Base-by-base conservation (phyloP, 2,329 filamentous ascomycete species). In the Hyphodiscus sp. region DNA sequence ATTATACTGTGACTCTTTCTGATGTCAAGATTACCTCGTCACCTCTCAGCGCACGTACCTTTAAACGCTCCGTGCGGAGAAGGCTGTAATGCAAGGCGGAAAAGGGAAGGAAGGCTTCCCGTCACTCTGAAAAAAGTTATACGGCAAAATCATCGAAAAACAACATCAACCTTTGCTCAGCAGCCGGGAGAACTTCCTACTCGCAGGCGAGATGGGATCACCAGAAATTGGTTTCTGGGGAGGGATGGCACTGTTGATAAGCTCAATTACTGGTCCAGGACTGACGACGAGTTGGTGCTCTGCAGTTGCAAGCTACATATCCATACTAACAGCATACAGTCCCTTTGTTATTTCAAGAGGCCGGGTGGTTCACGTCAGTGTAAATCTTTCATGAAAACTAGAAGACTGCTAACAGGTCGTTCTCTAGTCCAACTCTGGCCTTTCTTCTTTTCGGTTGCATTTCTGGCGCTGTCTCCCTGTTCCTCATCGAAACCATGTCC, bases 401-500 rank as follows among this genome's bases (percentile, higher is more conserved):
- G 16, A 38, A n/a, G 11, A 13, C 33, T 20, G 45, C 45, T 46
- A 46, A 46, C 26, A 23, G 13, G 23, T 26, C 6, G 7, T 46
- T 2, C 2, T 23, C 16, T n/a, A 46, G 45, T 26, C 45, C 45
- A n/a, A 46, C 45, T 23, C 45, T 46, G 10, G 45, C 45, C 3
- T 46, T 46, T 20, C 45, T 46, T 20, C 13, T 46, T n/a, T 46
- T 46, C 23, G 45, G 45, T 2, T 9, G 18, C 16, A 46, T 46
- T 20, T 20, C 45, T 20, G 18, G 10, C 23, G 19, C n/a, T 2
- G 45, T 46, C 8, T 46, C 45, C 19, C 45, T 46, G 11, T 46
- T 46, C 20, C 45, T 89, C 69, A 72, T 80, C 47, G 79, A 77
- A 56, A 63, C 73, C 1, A 81, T 77, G 20, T 73, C 70, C 0